Conservation (phyloP, 2,329 filamentous ascomycete species). For the Zasmidium citrigriseum region DNA sequence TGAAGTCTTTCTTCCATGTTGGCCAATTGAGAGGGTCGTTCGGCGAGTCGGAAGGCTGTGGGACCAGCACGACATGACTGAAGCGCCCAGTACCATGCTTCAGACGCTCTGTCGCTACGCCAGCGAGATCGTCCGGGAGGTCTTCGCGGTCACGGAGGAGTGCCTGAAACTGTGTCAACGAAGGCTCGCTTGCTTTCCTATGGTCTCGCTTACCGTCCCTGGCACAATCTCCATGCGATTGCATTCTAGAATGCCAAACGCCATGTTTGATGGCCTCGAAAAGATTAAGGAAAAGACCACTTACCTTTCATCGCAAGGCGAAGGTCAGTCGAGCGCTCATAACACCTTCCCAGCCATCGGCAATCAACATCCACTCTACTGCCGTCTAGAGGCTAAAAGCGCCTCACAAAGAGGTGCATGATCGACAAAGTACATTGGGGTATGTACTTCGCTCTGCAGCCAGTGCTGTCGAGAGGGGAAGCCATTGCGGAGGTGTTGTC, state of each 20-base stretch:
- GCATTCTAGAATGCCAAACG: conserved; percentile 52
- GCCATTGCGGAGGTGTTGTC: background rate
- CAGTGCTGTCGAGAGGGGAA: background rate
- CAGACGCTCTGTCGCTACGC: conserved; percentile 42
- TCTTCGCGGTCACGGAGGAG: conserved; percentile 50
- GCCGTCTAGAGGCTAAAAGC: conserved; percentile 7
- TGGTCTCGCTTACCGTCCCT: conserved; percentile 45
- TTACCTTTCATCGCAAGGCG: too few species aligned
- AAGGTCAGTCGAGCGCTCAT: too few species aligned
- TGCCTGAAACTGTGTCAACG: conserved; percentile 34
- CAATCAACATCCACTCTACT: conserved; percentile 6
- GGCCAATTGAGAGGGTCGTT: conserved; percentile 54
- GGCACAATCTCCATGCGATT: conserved; percentile 49
- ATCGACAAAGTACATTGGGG: background rate
- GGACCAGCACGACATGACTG: conserved; percentile 34
- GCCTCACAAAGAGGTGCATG: background rate
- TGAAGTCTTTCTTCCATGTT: conserved; percentile 49
- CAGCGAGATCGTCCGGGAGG: conserved; percentile 48
- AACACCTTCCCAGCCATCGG: conserved; percentile 2
- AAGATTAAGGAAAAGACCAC: too few species aligned
- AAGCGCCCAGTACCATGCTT: conserved; percentile 36
- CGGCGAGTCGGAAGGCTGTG: conserved; percentile 52
- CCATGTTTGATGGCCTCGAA: conserved; percentile 33
- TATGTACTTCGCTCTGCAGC: background rate
- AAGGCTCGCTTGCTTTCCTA: background rate